Evolutionary conservation across 495 filamentous ascomycete species (phyloP), one percentile per base, ranked within the genome.

Genomic region (Aspergillus wentii): DNA sequence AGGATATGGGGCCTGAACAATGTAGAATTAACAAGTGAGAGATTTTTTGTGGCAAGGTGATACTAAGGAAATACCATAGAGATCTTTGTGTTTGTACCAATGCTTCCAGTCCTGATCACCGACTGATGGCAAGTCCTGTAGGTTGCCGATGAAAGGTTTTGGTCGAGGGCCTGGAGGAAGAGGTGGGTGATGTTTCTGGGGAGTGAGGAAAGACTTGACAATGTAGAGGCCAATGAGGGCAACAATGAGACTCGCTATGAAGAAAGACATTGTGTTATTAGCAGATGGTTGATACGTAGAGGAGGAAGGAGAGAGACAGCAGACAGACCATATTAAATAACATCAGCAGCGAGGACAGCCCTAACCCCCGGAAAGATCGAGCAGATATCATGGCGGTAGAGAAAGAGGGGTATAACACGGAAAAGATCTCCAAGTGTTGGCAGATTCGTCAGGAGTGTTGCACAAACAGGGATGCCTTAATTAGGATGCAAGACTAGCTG

Each of bases 41-140:
- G 9, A 3, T n/a, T n/a, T n/a, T n/a, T n/a, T n/a, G n/a, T n/a
- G n/a, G n/a, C 2, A 13, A 15, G 3, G 2, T 11, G 16, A 16
- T 14, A 4, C n/a, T 5, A 19, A 18, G 21, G 5, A 38, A 14
- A 29, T 41, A 56, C 56, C 72, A 47, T 76, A 76, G 8, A 52
- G 32, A 18, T 70, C 59, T 35, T 75, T 76, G 40, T 72, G 66
- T 29, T 68, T 56, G 0, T 68, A 18, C 73, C 73, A 76, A 38
- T 76, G 66, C 15, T 57, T 37, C 39, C 52, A 64, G 33, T 76
- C 72, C 5, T 53, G 54, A n/a, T 44, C 46, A 0, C 57, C 65
- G 4, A 50, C 39, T 4, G 43, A 39, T 3, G 72, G 71, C 2
- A 75, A 46, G 35, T 76, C 68, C 3, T 39, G 41, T 8, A 75